phyloP scores from a whole-genome alignment of 768 basidiomycete species.

The Suillus subaureus region DNA sequence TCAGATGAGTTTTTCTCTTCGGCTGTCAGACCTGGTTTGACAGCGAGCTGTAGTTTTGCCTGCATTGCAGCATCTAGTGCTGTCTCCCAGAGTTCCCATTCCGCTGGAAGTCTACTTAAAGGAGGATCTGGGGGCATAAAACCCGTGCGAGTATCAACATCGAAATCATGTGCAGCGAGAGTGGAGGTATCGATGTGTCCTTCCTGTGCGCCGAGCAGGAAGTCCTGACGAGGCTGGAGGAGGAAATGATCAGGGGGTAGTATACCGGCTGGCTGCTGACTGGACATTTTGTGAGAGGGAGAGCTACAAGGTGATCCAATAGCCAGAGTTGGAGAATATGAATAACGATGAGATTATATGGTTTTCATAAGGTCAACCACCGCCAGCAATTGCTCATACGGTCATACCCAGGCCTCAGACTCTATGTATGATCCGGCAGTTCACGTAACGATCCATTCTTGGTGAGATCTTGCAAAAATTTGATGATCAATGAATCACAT shows the following conservation, averaged over 20 bases:
- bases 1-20: constrained; percentile 45
- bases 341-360: not conserved
- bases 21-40: constrained; percentile 42
- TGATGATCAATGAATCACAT: not conserved
- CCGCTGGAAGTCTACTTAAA: constrained; percentile 54
- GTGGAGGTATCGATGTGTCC: constrained; percentile 54
- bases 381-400: not conserved
- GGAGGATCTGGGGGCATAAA: constrained; percentile 88
- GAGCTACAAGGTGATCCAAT: not conserved
- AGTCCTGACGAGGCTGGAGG: constrained; percentile 36
- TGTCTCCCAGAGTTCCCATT: constrained; percentile 77
- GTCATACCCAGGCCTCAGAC: no score
- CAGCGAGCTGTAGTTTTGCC: constrained; percentile 54
- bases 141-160: constrained; percentile 88
- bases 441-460: not conserved
- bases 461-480: not conserved
- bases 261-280: not conserved
- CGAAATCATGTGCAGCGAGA: constrained; percentile 84
- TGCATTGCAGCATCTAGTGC: constrained; percentile 52
- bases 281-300: not conserved
- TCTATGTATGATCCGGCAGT: not conserved
- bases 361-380: no score
- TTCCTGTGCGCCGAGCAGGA: constrained; percentile 22
- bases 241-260: constrained; percentile 37
- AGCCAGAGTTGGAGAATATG: not conserved